phyloP scores from a whole-genome alignment of 2,329 filamentous ascomycete genomes.

The Penicillium vulpinum region DNA sequence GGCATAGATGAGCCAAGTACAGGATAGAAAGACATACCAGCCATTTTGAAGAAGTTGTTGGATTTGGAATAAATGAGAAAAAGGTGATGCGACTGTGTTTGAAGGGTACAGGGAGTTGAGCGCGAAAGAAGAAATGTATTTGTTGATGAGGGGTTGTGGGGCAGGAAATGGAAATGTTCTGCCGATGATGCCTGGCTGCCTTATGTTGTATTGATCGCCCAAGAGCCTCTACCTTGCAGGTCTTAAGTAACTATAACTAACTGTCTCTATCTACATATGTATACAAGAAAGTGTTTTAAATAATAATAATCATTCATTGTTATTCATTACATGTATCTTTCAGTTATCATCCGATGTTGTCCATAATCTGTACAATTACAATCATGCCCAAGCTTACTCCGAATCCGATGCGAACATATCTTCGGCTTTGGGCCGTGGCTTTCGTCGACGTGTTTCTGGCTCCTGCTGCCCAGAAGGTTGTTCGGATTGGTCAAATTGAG shows the following conservation, averaged over 20 bases:
- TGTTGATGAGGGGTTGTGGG: constrained; percentile 29
- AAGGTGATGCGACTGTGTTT: constrained; percentile 23
- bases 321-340: constrained; percentile 5
- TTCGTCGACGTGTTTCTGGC: constrained; percentile 38
- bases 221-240: constrained; percentile 2
- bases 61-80: constrained; percentile 8
- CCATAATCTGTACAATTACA: constrained; percentile 16
- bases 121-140: constrained; percentile 20
- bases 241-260: background rate
- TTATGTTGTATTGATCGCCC: constrained; percentile 7
- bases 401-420: constrained; percentile 84
- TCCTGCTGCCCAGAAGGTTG: constrained; percentile 21
- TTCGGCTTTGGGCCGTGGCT: constrained; percentile 71
- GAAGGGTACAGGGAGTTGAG: constrained; percentile 12
- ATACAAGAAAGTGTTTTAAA: background rate
- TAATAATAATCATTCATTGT: background rate
- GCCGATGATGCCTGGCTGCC: constrained; percentile 13
- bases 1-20: background rate
- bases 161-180: constrained; percentile 29
- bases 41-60: constrained; percentile 32
- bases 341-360: background rate
- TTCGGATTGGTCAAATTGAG: constrained; percentile 16
- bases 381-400: constrained; percentile 34
- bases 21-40: constrained; percentile 30
- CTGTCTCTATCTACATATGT: background rate